Conservation (phyloP, 2,329 filamentous ascomycete genomes). For the Apiospora kogelbergensis region DNA sequence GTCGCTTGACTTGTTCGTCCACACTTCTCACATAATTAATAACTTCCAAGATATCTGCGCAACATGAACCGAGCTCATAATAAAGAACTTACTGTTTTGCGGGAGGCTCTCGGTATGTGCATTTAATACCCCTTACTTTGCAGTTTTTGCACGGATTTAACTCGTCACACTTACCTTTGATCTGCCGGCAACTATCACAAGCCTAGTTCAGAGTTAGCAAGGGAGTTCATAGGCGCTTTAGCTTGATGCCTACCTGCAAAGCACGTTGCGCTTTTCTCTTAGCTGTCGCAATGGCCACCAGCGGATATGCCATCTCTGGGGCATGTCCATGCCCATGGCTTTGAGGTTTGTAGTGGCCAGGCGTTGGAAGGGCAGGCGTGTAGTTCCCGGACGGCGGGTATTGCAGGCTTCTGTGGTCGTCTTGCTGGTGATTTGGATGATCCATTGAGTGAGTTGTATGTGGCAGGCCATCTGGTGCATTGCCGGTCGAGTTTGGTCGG, state of each 20-base stretch:
- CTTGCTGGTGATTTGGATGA: slow-evolving; percentile 38
- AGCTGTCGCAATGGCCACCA: slow-evolving; percentile 45
- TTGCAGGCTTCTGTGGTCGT: slow-evolving; percentile 45
- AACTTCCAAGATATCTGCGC: slow-evolving; percentile 57
- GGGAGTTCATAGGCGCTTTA: slow-evolving; percentile 20
- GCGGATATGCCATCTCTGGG: slow-evolving; percentile 27
- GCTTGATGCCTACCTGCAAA: slow-evolving; percentile 52
- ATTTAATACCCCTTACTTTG: slow-evolving; percentile 79
- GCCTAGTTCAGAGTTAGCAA: slow-evolving; percentile 58
- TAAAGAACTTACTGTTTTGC: slow-evolving; percentile 75
- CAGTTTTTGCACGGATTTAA: slow-evolving; percentile 82
- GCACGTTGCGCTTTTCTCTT: slow-evolving; percentile 66
- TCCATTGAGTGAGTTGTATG: slow-evolving; percentile 36
- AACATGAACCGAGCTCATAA: background rate
- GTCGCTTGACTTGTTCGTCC: no score
- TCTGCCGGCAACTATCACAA: slow-evolving; percentile 83
- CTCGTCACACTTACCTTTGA: slow-evolving; percentile 93
- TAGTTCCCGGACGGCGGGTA: slow-evolving; percentile 33
- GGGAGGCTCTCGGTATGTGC: slow-evolving; percentile 86
- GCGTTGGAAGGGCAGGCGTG: slow-evolving; percentile 29
- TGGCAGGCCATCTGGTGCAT: slow-evolving; percentile 35
- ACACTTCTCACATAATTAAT: no score
- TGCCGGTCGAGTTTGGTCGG: slow-evolving; percentile 52
- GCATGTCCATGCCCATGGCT: slow-evolving; percentile 39
- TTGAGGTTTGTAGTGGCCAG: slow-evolving; percentile 28